Evolutionary conservation across 2,329 filamentous ascomycete genomes (phyloP), one percentile per base, ranked within the genome.

Genomic region (Ceratocystis alfenasii): DNA sequence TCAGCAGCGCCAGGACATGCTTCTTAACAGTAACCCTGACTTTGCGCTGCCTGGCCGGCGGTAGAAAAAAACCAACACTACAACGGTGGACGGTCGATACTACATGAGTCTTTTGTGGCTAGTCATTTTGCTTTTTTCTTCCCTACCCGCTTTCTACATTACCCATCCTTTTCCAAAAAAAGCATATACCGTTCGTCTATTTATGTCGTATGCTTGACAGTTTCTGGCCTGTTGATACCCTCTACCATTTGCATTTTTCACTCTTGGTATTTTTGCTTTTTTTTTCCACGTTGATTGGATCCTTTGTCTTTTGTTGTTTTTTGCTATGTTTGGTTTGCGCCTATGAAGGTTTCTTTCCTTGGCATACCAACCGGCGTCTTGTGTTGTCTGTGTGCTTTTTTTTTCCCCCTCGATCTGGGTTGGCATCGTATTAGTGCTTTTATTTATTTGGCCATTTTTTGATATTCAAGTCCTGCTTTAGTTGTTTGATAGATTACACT

Each of bases 21-120:
- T 95, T 48, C 78, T 95, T 67, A 85, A 86, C 71, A 85, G 80
- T 57, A 96, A 95, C 72, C 91, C 92, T 0, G 91, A 96, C 74
- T 96, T 96, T 76, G 82, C 87, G 69, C 74, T 96, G 33, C 87
- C 86, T 1, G 76, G 61, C 2, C 63, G 57, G 20, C 41, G 66
- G 20, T 67, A 67, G 53, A 53, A 55, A 41, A n/a, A 63, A 53
- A 28, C 7, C 8, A 12, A 53, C 20, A 53, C 48, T 15, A 22
- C 22, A 53, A 25, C 22, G 20, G 25, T 22, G 20, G 12, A 53
- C 4, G 48, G 48, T 25, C 25, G 20, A 53, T 3, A n/a, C 12
- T 25, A 25, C 20, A 25, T 5, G 20, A 48, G 20, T 53, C 48
- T 17, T 25, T 25, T 22, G 22, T 22, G n/a, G 46, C 20, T 41